Base-by-base conservation (phyloP, 148 eudicot species). In the Amaranthus palmeri region DNA sequence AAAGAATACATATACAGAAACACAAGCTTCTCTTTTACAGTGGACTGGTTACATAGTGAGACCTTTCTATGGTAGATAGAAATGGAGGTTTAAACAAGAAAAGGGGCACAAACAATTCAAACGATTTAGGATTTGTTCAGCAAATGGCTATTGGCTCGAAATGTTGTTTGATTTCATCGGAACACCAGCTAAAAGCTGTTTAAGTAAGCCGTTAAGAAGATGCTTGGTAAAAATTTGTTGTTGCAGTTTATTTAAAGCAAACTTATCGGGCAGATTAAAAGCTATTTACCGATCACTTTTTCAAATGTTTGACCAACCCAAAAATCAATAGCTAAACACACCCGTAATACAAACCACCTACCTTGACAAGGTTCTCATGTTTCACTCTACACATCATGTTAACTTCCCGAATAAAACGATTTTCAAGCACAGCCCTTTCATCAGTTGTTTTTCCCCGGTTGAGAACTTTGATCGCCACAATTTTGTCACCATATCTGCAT, bases 341-440 rank as follows among this genome's bases (percentile, higher is more conserved):
- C 36, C 36, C 1, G 36, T 4, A 57, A 18, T 53, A 66, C 36
- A 61, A 49, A 58, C 70, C 43, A 76, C 74, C 77, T 68, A 85
- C 98, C 90, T 86, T 91, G 61, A 93, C 98, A 45, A 93, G 87
- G 81, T 91, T 93, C 11, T 83, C 88, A 78, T 93, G 98, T 73
- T 87, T 89, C 41, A 93, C 98, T 83, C 84, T 85, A 46, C 87
- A 86, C 98, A 93, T 91, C 98, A 93, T 93, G 71, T 82, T 82
- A 68, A 93, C 98, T 79, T 93, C 98, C 72, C 97, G 84, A 57
- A 85, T 87, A 81, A 93, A 93, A 63, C 97, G 88, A 71, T 84
- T 71, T 81, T 93, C 97, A 73, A 89, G 91, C 36, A 84, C 77
- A 69, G 80, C 78, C 77, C 83, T 85, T 78, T 91, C 98, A 54